These are phyloP conservation scores for Botryosphaeria dothidea DNA, from an alignment of 2,329 filamentous ascomycete species.

Conservation along the genomic window DNA sequence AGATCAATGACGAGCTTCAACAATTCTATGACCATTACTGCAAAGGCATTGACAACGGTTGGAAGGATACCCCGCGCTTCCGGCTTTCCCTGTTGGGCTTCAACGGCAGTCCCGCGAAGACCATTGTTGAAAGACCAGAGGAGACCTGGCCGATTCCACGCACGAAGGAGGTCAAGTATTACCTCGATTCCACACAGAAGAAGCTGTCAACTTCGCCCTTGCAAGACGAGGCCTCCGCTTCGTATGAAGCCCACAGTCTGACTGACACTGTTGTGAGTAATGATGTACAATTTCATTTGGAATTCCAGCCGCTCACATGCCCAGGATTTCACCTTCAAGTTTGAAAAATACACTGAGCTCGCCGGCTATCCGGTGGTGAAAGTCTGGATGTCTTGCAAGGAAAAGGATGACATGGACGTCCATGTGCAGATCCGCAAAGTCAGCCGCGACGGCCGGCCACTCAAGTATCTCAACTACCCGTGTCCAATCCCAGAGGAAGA, in stretches of 20 bases:
- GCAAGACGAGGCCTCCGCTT: not conserved
- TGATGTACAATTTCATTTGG: not conserved
- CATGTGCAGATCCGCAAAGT: constrained; percentile 25
- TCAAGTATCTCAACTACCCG: constrained; percentile 15
- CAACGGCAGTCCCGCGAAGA: constrained; percentile 3
- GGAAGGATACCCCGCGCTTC: constrained; percentile 50
- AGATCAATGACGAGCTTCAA: constrained; percentile 24
- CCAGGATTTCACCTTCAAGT: constrained; percentile 41
- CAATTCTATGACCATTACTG: constrained; percentile 51
- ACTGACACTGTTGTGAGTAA: not conserved
- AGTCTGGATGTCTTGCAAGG: constrained; percentile 4
- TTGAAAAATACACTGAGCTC: constrained; percentile 25
- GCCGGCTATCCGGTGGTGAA: constrained; percentile 19
- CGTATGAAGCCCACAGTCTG: constrained; percentile 3
- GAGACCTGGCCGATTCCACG: constrained; percentile 20
- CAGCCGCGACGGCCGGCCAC: not conserved
- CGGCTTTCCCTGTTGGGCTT: constrained; percentile 42
- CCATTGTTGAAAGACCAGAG: constrained; percentile 10
- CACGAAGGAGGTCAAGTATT: constrained; percentile 24
- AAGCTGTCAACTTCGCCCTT: not conserved
- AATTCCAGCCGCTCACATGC: not conserved
- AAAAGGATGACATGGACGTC: constrained; percentile 17
- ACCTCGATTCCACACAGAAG: constrained; percentile 16
- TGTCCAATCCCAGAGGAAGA: constrained; percentile 10
- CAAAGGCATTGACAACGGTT: constrained; percentile 47